A percentile compares a stretch with the other conserved stretches of the same genome.
Evolutionary conservation across 768 basidiomycete species (phyloP).

Genomic region (Boletus reticulatus): DNA sequence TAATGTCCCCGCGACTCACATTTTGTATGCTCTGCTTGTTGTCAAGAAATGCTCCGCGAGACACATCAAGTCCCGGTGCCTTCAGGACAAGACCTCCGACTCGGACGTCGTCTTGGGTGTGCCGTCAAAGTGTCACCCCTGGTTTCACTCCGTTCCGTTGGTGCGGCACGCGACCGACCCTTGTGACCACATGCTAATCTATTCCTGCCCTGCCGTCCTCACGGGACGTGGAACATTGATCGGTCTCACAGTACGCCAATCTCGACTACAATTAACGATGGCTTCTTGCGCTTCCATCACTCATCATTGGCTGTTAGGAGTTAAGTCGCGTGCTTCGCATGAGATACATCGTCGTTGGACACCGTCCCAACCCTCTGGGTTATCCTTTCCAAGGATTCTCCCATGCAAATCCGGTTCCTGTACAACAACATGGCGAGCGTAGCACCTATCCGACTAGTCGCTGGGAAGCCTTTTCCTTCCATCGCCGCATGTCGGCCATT

Average conservation of each 20-base stretch:
- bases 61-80: background rate
- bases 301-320: constrained; percentile 16
- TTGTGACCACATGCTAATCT: constrained; percentile 1
- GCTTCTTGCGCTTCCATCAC: constrained; percentile 17
- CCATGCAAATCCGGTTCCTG: constrained; percentile 26
- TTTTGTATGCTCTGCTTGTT: constrained; percentile 11
- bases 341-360: constrained; percentile 9
- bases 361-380: constrained; percentile 6
- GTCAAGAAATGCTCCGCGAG: background rate
- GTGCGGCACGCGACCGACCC: background rate
- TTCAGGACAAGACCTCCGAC: background rate
- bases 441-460: background rate
- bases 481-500: constrained; percentile 23
- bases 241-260: constrained; percentile 27
- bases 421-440: constrained; percentile 5
- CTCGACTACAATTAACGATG: constrained; percentile 15
- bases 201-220: background rate
- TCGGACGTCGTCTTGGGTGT: background rate
- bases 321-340: constrained; percentile 19
- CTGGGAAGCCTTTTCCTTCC: constrained; percentile 20
- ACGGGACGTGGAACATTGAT: constrained; percentile 6
- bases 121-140: background rate
- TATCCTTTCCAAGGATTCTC: constrained; percentile 16
- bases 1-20: constrained; percentile 19
- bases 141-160: constrained; percentile 14